Percentiles rank a stretch among this genome's conserved stretches.
Conservation (phyloP, 495 filamentous ascomycete genomes). For the Xeromyces bisporus region DNA sequence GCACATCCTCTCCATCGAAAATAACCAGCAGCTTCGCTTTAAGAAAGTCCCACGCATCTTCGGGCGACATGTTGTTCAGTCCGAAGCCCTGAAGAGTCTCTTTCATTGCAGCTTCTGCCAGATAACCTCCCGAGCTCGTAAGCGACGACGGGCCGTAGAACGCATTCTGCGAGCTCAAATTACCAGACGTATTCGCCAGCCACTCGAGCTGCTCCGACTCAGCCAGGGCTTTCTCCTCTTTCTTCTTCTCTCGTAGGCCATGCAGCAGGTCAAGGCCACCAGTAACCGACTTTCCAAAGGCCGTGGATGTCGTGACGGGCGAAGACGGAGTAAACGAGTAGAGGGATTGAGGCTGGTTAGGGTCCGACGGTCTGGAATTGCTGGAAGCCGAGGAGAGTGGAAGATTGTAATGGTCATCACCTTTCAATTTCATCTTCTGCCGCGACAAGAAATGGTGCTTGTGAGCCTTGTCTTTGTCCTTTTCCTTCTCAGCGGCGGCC, state of each 20-base stretch:
- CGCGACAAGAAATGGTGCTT: conserved; percentile 75
- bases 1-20: conserved; percentile 83
- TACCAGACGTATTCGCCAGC: conserved; percentile 17
- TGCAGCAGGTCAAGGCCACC: conserved; percentile 74
- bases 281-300: conserved; percentile 60
- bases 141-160: conserved; percentile 25
- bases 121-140: conserved; percentile 14
- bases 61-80: conserved; percentile 62
- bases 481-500: conserved; percentile 29
- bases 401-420: conserved; percentile 56
- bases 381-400: conserved; percentile 75
- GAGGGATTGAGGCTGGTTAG: conserved; percentile 65
- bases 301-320: conserved; percentile 48
- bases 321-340: conserved; percentile 67
- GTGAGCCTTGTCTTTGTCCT: conserved; percentile 39
- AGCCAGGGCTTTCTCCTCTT: conserved; percentile 52
- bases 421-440: conserved; percentile 70
- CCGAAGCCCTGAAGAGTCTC: conserved; percentile 44
- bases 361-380: conserved; percentile 76
- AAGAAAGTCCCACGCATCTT: conserved; percentile 93
- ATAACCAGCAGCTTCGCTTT: conserved; percentile 77
- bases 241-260: conserved; percentile 78
- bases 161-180: conserved; percentile 9
- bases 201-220: conserved; percentile 30
- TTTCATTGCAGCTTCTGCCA: conserved; percentile 25